Conservation (phyloP, 129 eudicot genomes). For the Chrysanthemum makinoi region DNA sequence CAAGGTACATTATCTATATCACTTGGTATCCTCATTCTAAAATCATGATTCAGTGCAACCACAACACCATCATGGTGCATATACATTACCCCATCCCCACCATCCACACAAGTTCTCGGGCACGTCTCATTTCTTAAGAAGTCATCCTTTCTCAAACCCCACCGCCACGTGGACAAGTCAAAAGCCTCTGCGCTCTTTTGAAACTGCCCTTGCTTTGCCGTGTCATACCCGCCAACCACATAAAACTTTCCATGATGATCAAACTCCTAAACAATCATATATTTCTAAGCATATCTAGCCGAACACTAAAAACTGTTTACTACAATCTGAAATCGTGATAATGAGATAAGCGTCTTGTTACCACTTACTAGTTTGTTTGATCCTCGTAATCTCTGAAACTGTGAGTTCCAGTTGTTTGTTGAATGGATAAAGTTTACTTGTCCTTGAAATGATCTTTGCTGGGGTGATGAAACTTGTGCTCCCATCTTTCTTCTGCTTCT, state of each 20-base stretch:
- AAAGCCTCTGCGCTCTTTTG: too few relatives aligned
- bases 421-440: conserved; percentile 52
- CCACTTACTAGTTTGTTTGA: conserved; percentile 77
- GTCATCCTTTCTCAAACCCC: too few relatives aligned
- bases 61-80: conserved; percentile 39
- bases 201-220: too few relatives aligned
- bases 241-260: neutral
- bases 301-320: neutral
- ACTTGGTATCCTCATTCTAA: conserved; percentile 45
- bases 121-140: too few relatives aligned
- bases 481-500: conserved; percentile 28
- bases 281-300: too few relatives aligned
- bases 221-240: too few relatives aligned
- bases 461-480: conserved; percentile 17
- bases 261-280: neutral
- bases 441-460: conserved; percentile 24
- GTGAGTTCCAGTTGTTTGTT: conserved; percentile 45
- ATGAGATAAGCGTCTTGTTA: conserved; percentile 7
- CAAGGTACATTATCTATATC: conserved; percentile 26
- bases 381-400: conserved; percentile 44
- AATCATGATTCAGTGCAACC: conserved; percentile 31
- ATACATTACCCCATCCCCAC: conserved; percentile 42
- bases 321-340: neutral
- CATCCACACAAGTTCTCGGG: conserved; percentile 35
- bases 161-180: too few relatives aligned